Conservation (phyloP, 192 early-diverging fungal genomes). For the Umbelopsis vinacea region DNA sequence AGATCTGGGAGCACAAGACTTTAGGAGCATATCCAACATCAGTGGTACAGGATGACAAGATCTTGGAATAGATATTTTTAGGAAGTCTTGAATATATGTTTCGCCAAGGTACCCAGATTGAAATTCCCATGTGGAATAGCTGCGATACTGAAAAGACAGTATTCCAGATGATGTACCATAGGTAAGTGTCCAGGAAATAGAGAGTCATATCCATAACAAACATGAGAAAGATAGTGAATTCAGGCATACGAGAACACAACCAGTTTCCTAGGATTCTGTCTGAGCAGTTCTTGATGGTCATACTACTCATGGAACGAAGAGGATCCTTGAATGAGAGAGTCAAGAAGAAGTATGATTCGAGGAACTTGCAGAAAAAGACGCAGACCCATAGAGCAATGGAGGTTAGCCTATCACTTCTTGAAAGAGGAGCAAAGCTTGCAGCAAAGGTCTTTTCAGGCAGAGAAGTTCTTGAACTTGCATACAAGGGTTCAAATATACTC, state of each 20-base stretch:
- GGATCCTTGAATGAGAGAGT: constrained; percentile 70
- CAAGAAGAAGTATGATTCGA: constrained; percentile 73
- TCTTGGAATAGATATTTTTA: constrained; percentile 68
- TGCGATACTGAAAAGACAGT: constrained; percentile 69
- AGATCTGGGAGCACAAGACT: constrained; percentile 69
- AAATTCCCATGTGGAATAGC: constrained; percentile 66
- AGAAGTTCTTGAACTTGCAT: constrained; percentile 3
- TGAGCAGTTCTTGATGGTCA: constrained; percentile 41
- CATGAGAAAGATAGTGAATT: constrained; percentile 61
- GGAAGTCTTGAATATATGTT: constrained; percentile 67
- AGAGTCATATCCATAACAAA: constrained; percentile 63
- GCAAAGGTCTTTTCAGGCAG: constrained; percentile 56
- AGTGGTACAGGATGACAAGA: constrained; percentile 62
- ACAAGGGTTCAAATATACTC: constrained; percentile 47
- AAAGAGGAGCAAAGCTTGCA: constrained; percentile 64
- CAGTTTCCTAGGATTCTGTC: constrained; percentile 51
- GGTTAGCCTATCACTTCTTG: constrained; percentile 54
- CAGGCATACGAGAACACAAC: constrained; percentile 57
- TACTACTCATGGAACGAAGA: constrained; percentile 38
- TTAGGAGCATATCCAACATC: constrained; percentile 66
- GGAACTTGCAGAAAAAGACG: constrained; percentile 69
- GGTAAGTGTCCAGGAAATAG: constrained; percentile 76
- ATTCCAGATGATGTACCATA: constrained; percentile 78
- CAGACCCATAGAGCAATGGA: constrained; percentile 64
- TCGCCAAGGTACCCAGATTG: constrained; percentile 73